Percentiles rank a stretch among this genome's conserved stretches.
These are phyloP conservation scores for Penicillium sp. DNA, from an alignment of 2,329 filamentous ascomycete genomes.

Conservation along the genomic window DNA sequence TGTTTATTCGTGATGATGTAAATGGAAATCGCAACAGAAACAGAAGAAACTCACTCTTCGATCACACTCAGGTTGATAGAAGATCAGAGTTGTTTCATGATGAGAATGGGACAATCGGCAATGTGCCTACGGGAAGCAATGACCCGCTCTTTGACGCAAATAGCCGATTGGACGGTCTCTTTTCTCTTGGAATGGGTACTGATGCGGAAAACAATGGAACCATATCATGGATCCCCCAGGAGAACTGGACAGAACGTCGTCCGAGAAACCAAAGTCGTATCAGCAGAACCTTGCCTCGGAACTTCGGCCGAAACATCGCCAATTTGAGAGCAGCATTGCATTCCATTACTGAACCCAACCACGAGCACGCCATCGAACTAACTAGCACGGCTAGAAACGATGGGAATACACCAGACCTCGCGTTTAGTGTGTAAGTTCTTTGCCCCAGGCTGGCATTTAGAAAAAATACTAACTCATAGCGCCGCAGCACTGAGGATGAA, in stretches of 20 bases:
- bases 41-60: neutral
- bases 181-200: too few relatives aligned
- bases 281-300: conserved; percentile 3
- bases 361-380: neutral
- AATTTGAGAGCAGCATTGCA: neutral
- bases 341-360: neutral
- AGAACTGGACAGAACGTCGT: neutral
- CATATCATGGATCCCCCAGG: neutral
- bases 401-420: neutral
- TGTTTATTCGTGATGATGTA: neutral
- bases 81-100: neutral
- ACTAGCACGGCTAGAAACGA: neutral
- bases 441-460: neutral
- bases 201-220: neutral
- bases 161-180: neutral
- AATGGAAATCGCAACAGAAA: neutral
- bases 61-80: neutral
- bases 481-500: neutral
- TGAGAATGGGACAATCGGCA: neutral
- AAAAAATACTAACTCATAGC: neutral
- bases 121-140: neutral
- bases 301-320: conserved; percentile 1
- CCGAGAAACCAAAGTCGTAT: neutral
- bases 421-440: neutral
- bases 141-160: neutral